phyloP scores from a whole-genome alignment of 2,329 filamentous ascomycete genomes.

The Xylariaceae sp. region DNA sequence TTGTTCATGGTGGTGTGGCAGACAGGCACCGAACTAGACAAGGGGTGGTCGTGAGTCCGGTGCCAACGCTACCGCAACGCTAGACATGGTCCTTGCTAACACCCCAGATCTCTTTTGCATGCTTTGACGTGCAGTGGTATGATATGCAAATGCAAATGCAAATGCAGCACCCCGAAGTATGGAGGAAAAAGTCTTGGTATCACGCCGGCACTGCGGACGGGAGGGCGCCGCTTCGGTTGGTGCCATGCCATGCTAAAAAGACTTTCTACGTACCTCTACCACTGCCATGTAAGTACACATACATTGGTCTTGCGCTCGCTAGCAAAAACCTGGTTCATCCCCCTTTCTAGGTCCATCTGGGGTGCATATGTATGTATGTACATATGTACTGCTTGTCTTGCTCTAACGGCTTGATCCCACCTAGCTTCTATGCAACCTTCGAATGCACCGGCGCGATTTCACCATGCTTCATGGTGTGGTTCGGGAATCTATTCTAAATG shows the following conservation, averaged over 20 bases:
- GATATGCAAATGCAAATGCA: conserved; percentile 22
- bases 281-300: conserved; percentile 5
- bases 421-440: conserved; percentile 10
- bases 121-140: too few species aligned
- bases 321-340: conserved; percentile 16
- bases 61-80: conserved; percentile 31
- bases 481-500: neutral
- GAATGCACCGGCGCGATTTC: conserved; percentile 8
- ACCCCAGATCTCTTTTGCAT: conserved; percentile 13
- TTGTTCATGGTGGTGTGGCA: conserved; percentile 36
- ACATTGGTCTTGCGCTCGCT: neutral
- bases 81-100: conserved; percentile 25
- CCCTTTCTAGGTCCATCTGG: neutral
- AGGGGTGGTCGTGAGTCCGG: conserved; percentile 37
- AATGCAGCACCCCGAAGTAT: conserved; percentile 9
- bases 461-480: conserved; percentile 9
- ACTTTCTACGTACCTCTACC: too few species aligned
- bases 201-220: neutral
- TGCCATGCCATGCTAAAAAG: too few species aligned
- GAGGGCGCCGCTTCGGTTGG: too few species aligned
- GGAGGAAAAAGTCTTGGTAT: neutral
- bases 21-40: conserved; percentile 40
- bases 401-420: neutral
- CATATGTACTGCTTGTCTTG: neutral
- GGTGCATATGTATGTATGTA: neutral